Evolutionary conservation across 805 yeast genomes (phyloP), one percentile per base, ranked within the genome.

Genomic region (Torulaspora quercuum): DNA sequence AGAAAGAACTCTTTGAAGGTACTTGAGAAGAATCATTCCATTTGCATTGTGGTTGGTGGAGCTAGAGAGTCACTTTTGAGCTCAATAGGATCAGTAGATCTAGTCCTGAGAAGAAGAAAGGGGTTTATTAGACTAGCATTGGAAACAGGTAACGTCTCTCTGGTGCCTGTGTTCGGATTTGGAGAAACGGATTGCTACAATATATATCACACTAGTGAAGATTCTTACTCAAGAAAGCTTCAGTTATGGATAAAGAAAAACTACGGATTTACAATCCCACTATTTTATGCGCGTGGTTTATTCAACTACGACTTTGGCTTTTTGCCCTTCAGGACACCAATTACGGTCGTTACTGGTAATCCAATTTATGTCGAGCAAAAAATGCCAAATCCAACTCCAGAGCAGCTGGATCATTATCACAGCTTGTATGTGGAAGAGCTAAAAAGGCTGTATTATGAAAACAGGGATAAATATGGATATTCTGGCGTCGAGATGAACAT

Each of bases 31-130:
- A 77, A 81, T 46, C 80, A 76, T 49, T 83, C 95, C 2, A 82
- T 89, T 8, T 83, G 90, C 44, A 80, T 92, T 40, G 97, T 92
- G 1, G 80, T 92, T 15, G 98, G 98, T 2, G 98, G 98, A 0
- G 97, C 97, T 0, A 83, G 87, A 42, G 98, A 92, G 53, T 78
- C 94, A 1, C 66, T 92, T 23, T 58, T 85, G 17, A 76, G 85
- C 5, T 67, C 69, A 36, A 79, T 82, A 0, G 76, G 77, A 6
- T 55, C 62, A 1, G 73, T 77, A 47, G 82, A 82, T 40, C 64
- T 92, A 30, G 85, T 92, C 0, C 63, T 92, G 26, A 71, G 78
- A 25, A 80, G 77, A 45, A 71, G 98, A 25, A 83, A 80, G 52
- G 98, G 98, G 0, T 92, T 92, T 61, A 78, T 92, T 18, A 86